Evolutionary conservation across 139 green algal genomes (phyloP), one percentile per base, ranked within the genome.

Genomic region (Picochlorum sp.): DNA sequence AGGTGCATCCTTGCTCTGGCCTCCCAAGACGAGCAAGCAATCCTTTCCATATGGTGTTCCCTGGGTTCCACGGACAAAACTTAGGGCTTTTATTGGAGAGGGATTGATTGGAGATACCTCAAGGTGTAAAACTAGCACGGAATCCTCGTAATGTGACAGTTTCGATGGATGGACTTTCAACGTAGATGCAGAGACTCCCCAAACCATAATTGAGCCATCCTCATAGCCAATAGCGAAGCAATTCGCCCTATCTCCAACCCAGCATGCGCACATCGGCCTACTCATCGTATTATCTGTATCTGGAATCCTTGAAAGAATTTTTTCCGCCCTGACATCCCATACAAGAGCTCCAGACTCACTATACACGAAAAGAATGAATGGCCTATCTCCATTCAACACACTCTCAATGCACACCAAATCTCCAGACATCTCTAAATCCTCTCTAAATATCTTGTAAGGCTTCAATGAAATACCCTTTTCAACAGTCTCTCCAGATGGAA

Each of bases 1-100:
- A 0, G 86, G 86, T 72, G 81, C 65, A 14, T 79, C 81, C 13
- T 47, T 47, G 4, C 64, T 62, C 60, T 85, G 77, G 1, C 86
- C 86, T 15, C 86, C 86, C 54, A 83, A 67, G n/a, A 90, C 79
- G 20, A 92, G 54, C 61, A 92, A 58, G 30, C 60, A 66, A 64
- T 81, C 75, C 18, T 63, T 50, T 26, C 57, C 54, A 24, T 65
- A 67, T n/a, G 55, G 59, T 20, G 24, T 31, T 28, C 51, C 47
- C 21, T 57, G n/a, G n/a, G 11, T 37, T 30, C 79, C 74, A 16
- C 57, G 57, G 37, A 86, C 37, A 41, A 72, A 85, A 6, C 20
- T 54, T 28, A 86, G 63, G 14, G 77, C 49, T 16, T 63, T 54
- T 21, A 84, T 28, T 3, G 82, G 37, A 3, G 18, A 3, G 38